These are phyloP conservation scores for Cotoneaster glaucophyllus DNA, from an alignment of 306 rosid genomes.

Conservation along the genomic window DNA sequence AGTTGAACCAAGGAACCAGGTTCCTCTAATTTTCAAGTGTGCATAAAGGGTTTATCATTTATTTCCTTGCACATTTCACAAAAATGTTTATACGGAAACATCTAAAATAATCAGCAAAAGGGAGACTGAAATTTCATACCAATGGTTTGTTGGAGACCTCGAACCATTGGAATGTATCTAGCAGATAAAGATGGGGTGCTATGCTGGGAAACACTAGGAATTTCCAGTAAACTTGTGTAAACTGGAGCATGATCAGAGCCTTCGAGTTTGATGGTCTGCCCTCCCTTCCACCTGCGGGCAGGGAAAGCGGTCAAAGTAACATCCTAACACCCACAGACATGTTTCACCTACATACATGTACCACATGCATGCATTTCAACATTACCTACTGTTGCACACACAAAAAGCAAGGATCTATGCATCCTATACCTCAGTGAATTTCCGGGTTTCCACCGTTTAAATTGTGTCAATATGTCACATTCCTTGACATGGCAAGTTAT, in stretches of 20 bases:
- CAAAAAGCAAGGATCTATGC: background rate
- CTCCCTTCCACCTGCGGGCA: constrained; percentile 69
- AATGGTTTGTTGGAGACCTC: constrained; percentile 76
- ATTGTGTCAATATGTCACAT: constrained; percentile 76
- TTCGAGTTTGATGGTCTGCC: constrained; percentile 64
- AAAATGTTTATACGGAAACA: background rate
- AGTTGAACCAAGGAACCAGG: background rate
- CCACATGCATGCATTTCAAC: constrained; percentile 3
- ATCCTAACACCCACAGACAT: background rate
- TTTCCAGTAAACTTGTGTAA: constrained; percentile 48
- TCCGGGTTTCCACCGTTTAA: constrained; percentile 87
- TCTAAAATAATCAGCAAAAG: constrained; percentile 7
- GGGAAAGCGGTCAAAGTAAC: constrained; percentile 15
- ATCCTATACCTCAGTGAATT: constrained; percentile 51
- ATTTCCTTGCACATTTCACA: background rate
- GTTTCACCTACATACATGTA: background rate
- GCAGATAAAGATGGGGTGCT: constrained; percentile 77
- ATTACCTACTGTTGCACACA: background rate
- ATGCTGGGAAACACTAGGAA: constrained; percentile 56
- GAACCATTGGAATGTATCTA: constrained; percentile 76
- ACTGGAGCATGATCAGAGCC: constrained; percentile 99
- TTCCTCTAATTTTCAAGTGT: background rate
- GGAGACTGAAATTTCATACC: constrained; percentile 39
- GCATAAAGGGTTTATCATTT: background rate
- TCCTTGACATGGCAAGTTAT: constrained; percentile 70